These are phyloP conservation scores for Primulina tabacum DNA, from an alignment of 257 asterid genomes.

Conservation along the genomic window DNA sequence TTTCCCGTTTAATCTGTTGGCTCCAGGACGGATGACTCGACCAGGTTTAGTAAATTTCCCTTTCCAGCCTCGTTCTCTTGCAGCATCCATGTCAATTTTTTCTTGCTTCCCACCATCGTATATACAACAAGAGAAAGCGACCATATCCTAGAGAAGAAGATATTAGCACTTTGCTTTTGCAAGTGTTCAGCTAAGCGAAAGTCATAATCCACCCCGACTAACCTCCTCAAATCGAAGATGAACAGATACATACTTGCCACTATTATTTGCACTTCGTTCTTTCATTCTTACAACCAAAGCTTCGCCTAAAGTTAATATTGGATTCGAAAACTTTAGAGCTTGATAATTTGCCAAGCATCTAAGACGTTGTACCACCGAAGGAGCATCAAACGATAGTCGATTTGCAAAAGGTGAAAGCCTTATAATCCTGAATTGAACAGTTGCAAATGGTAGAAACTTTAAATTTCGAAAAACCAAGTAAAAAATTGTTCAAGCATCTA, in stretches of 20 bases:
- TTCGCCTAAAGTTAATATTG: constrained; percentile 69
- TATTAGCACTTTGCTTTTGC: constrained; percentile 17
- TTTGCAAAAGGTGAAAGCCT: constrained; percentile 96
- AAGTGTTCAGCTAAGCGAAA: constrained; percentile 18
- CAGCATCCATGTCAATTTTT: constrained; percentile 93
- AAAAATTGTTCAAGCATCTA: constrained; percentile 11
- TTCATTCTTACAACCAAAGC: constrained; percentile 81
- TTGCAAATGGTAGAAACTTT: constrained; percentile 19
- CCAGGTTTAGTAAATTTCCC: constrained; percentile 96
- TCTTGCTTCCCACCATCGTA: constrained; percentile 90
- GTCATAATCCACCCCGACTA: constrained; percentile 30
- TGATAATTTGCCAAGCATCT: constrained; percentile 94
- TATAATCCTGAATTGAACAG: constrained; percentile 57
- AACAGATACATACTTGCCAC: constrained; percentile 92
- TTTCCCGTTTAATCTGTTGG: constrained; percentile 81
- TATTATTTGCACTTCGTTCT: constrained; percentile 69
- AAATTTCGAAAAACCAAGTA: constrained; percentile 9
- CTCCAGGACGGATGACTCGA: constrained; percentile 83
- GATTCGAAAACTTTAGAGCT: constrained; percentile 76
- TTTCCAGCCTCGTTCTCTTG: constrained; percentile 97
- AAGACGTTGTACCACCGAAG: constrained; percentile 80
- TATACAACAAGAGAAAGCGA: constrained; percentile 96
- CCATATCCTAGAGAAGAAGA: constrained; percentile 80
- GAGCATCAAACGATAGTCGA: constrained; percentile 86
- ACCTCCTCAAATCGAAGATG: constrained; percentile 99